Percentiles rank a stretch among this genome's conserved stretches.
Conservation (phyloP, 306 rosid species). For the Gynostemma pentaphyllum region DNA sequence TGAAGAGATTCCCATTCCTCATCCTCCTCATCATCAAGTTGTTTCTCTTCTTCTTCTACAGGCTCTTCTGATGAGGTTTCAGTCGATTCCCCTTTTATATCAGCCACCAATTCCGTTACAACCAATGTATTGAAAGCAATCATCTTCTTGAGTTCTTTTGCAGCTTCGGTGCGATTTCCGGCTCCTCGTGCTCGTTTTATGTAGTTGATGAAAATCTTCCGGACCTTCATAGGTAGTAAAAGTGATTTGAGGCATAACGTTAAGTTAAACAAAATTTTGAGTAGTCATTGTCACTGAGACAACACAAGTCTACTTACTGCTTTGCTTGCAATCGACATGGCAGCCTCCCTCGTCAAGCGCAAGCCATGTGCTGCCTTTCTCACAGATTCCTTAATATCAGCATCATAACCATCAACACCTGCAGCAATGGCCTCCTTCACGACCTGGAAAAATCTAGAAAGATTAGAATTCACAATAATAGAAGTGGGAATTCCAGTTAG, state of each 20-base stretch:
- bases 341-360: constrained; percentile 77
- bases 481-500: constrained; percentile 2
- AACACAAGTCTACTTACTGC: constrained; percentile 52
- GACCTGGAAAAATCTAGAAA: constrained; percentile 31
- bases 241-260: neutral
- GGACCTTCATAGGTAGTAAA: constrained; percentile 40
- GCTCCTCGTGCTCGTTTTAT: constrained; percentile 73
- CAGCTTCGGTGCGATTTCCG: constrained; percentile 67
- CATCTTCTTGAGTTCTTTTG: constrained; percentile 88
- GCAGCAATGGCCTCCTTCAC: constrained; percentile 86
- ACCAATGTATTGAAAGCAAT: constrained; percentile 86
- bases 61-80: constrained; percentile 51
- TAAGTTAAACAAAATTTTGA: neutral
- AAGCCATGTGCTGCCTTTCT: constrained; percentile 92
- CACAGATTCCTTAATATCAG: constrained; percentile 57
- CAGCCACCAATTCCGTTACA: constrained; percentile 77
- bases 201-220: constrained; percentile 58
- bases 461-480: constrained; percentile 11
- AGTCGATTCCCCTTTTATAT: constrained; percentile 84
- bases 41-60: constrained; percentile 32
- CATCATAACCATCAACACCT: constrained; percentile 90
- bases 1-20: constrained; percentile 80
- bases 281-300: neutral
- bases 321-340: constrained; percentile 90
- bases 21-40: constrained; percentile 31